A percentile compares a stretch with the other conserved stretches of the same genome.
These are phyloP conservation scores for Malassezia equina DNA, from an alignment of 1,284 basidiomycete species.

Conservation along the genomic window DNA sequence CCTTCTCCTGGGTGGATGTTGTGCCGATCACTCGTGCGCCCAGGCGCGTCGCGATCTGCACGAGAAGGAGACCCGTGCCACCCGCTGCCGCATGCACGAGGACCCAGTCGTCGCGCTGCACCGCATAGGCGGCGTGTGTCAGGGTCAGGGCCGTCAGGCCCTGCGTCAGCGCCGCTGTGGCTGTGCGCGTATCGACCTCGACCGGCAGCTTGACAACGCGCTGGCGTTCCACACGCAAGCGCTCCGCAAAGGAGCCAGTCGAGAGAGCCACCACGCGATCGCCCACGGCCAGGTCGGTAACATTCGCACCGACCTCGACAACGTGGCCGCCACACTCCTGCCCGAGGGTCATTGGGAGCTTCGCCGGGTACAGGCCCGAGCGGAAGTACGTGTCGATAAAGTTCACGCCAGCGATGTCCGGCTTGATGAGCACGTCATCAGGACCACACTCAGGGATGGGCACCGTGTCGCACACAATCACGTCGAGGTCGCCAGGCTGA, in stretches of 20 bases:
- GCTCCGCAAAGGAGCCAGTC: slow-evolving; percentile 62
- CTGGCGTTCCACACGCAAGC: slow-evolving; percentile 60
- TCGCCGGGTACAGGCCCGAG: slow-evolving; percentile 51
- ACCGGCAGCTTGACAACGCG: slow-evolving; percentile 55
- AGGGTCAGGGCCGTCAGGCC: slow-evolving; percentile 71
- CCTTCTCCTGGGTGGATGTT: slow-evolving; percentile 76
- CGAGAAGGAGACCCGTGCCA: slow-evolving; percentile 54
- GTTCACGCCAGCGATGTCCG: slow-evolving; percentile 50
- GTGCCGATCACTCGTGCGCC: slow-evolving; percentile 89
- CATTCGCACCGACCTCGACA: slow-evolving; percentile 53
- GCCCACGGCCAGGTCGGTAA: slow-evolving; percentile 54
- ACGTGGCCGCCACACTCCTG: slow-evolving; percentile 69
- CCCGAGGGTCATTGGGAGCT: slow-evolving; percentile 66
- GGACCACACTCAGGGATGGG: slow-evolving; percentile 59
- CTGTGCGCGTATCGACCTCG: slow-evolving; percentile 57
- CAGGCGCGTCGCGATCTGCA: slow-evolving; percentile 51
- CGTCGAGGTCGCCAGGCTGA: slow-evolving; percentile 63
- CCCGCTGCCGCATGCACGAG: slow-evolving; percentile 85
- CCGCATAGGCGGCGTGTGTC: slow-evolving; percentile 69
- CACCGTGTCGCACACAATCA: slow-evolving; percentile 59
- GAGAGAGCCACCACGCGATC: slow-evolving; percentile 57
- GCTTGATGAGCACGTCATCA: slow-evolving; percentile 69
- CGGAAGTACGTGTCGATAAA: slow-evolving; percentile 59
- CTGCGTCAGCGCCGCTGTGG: slow-evolving; percentile 63
- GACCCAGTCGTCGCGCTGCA: slow-evolving; percentile 58